Evolutionary conservation across 352 stramenopile species (phyloP).

Genomic region (Pythium brachiatum): DNA sequence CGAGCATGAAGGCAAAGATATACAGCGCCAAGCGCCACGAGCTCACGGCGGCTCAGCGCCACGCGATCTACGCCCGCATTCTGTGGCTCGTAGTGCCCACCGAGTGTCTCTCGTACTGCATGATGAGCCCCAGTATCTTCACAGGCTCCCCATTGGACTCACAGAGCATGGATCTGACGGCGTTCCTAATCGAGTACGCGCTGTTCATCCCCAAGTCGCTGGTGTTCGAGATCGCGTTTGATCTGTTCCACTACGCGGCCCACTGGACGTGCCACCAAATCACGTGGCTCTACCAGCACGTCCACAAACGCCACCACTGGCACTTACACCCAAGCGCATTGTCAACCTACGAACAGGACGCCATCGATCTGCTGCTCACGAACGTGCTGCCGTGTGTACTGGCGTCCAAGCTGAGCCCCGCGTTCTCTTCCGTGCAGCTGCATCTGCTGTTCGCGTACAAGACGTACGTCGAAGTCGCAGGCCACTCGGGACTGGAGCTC

Average conservation of each 20-base stretch:
- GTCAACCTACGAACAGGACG: slow-evolving; percentile 84
- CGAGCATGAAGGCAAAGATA: slow-evolving; percentile 63
- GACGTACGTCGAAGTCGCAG: slow-evolving; percentile 86
- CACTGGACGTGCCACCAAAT: slow-evolving; percentile 74
- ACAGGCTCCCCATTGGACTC: too few species aligned
- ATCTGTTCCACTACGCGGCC: slow-evolving; percentile 81
- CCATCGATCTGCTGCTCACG: slow-evolving; percentile 66
- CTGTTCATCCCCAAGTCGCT: slow-evolving; percentile 84
- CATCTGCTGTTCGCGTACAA: slow-evolving; percentile 87
- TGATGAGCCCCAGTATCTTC: slow-evolving; percentile 23
- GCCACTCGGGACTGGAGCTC: slow-evolving; percentile 77
- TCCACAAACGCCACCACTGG: slow-evolving; percentile 83
- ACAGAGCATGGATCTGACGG: not conserved
- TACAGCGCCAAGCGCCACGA: slow-evolving; percentile 50
- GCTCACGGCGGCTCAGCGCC: slow-evolving; percentile 40
- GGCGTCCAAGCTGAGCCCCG: slow-evolving; percentile 39
- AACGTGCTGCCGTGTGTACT: slow-evolving; percentile 74
- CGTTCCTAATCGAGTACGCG: slow-evolving; percentile 43
- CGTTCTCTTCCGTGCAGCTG: slow-evolving; percentile 56
- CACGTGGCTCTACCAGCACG: slow-evolving; percentile 70
- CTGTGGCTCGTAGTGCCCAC: slow-evolving; percentile 65
- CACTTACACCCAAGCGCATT: slow-evolving; percentile 74
- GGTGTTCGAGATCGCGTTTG: slow-evolving; percentile 80
- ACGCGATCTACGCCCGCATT: slow-evolving; percentile 56
- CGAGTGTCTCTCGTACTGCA: slow-evolving; percentile 66